phyloP scores from a whole-genome alignment of 352 stramenopile species.

The Phytophthora ohioensis region DNA sequence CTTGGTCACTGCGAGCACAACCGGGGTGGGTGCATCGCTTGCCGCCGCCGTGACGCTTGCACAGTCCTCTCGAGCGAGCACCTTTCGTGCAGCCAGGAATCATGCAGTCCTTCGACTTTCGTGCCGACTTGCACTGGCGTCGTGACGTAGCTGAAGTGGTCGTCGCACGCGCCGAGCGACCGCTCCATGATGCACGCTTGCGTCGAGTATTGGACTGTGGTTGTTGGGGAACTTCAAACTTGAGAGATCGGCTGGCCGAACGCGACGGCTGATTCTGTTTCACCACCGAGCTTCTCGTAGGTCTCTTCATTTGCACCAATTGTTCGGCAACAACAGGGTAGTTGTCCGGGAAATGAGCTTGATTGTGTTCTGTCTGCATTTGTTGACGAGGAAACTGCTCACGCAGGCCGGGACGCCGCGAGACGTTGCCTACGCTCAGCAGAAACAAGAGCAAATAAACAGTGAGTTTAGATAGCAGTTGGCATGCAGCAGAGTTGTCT shows the following conservation, averaged over 20 bases:
- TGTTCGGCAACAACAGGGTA: constrained; percentile 25
- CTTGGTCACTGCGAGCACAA: constrained; percentile 83
- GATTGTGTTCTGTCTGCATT: constrained; percentile 16
- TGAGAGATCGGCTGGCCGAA: constrained; percentile 40
- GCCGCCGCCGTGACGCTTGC: constrained; percentile 86
- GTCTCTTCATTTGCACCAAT: constrained; percentile 21
- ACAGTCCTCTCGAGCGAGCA: constrained; percentile 80
- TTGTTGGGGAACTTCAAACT: constrained; percentile 32
- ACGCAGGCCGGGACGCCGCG: constrained; percentile 42
- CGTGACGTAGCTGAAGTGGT: constrained; percentile 9
- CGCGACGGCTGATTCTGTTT: constrained; percentile 23
- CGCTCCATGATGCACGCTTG: constrained; percentile 55
- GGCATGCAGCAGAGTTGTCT: not conserved
- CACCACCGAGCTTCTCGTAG: constrained; percentile 9
- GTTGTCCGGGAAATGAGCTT: constrained; percentile 20
- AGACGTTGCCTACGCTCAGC: constrained; percentile 18
- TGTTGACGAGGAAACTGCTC: constrained; percentile 43
- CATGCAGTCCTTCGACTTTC: constrained; percentile 79
- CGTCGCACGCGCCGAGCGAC: constrained; percentile 12
- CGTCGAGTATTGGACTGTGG: constrained; percentile 9
- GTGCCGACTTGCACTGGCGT: constrained; percentile 45
- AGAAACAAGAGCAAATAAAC: constrained; percentile 1
- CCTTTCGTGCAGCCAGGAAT: constrained; percentile 78
- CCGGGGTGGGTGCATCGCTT: constrained; percentile 71
- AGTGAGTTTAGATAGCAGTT: constrained; percentile 8